Conservation (phyloP, 2,329 filamentous ascomycete genomes). For the Exophiala viscosa region DNA sequence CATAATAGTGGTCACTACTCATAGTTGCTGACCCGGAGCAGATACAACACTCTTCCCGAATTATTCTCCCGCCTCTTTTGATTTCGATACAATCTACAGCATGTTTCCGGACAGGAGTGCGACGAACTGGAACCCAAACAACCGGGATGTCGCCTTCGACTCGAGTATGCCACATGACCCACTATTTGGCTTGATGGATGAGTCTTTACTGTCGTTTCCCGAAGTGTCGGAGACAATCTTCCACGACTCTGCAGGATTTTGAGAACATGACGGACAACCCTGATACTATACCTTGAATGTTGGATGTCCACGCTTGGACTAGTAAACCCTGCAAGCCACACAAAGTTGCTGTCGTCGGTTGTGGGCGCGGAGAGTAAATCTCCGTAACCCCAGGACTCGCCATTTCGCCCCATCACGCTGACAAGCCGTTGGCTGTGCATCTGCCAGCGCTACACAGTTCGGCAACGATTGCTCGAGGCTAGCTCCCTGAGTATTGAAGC, state of each 20-base stretch:
- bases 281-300: no score
- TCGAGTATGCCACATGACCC: not conserved
- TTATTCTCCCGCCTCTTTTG: not conserved
- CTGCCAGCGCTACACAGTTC: no score
- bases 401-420: no score
- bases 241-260: not conserved
- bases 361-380: no score
- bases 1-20: not conserved
- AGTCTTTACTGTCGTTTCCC: not conserved
- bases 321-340: no score
- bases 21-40: not conserved
- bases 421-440: no score
- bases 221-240: constrained; percentile 1
- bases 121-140: not conserved
- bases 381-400: no score
- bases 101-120: constrained; percentile 1
- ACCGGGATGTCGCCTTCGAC: constrained; percentile 1
- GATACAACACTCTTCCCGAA: not conserved
- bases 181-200: constrained; percentile 4
- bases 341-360: no score
- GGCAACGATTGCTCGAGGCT: no score
- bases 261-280: not conserved
- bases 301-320: no score
- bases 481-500: no score
- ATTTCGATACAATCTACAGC: constrained; percentile 2